Evolutionary conservation across 2,329 filamentous ascomycete genomes (phyloP).

Genomic region (Calycina herbarum): DNA sequence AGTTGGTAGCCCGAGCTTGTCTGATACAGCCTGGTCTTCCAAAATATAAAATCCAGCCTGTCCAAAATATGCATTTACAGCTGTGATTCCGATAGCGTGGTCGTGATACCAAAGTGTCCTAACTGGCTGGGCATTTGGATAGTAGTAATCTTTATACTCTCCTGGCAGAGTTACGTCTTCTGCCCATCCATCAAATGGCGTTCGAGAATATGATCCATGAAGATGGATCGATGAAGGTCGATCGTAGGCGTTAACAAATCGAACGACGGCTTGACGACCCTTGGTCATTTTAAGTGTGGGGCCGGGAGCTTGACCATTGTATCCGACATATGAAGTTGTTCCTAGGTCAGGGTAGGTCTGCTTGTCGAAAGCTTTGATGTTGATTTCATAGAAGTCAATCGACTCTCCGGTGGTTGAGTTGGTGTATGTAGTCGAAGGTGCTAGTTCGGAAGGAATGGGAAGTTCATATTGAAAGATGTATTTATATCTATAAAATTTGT

Average conservation of each 20-base stretch:
- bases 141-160: conserved; percentile 63
- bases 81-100: conserved; percentile 43
- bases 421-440: conserved; percentile 20
- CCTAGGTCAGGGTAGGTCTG: conserved; percentile 46
- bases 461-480: conserved; percentile 27
- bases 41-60: conserved; percentile 58
- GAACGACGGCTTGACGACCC: conserved; percentile 53
- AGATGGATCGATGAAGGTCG: conserved; percentile 51
- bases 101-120: conserved; percentile 60
- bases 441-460: conserved; percentile 23
- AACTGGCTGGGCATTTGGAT: conserved; percentile 54
- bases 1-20: conserved; percentile 49
- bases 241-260: conserved; percentile 52
- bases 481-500: conserved; percentile 22
- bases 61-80: conserved; percentile 56
- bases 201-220: conserved; percentile 52
- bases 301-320: conserved; percentile 55
- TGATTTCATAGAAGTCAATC: conserved; percentile 49
- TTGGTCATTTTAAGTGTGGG: conserved; percentile 51
- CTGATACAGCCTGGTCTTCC: conserved; percentile 46
- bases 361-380: conserved; percentile 42
- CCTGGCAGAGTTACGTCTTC: conserved; percentile 50
- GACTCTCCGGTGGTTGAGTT: conserved; percentile 22
- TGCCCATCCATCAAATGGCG: conserved; percentile 55
- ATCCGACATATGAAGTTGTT: conserved; percentile 46